Evolutionary conservation across 306 rosid genomes (phyloP).

Genomic region (Prunus salicina): DNA sequence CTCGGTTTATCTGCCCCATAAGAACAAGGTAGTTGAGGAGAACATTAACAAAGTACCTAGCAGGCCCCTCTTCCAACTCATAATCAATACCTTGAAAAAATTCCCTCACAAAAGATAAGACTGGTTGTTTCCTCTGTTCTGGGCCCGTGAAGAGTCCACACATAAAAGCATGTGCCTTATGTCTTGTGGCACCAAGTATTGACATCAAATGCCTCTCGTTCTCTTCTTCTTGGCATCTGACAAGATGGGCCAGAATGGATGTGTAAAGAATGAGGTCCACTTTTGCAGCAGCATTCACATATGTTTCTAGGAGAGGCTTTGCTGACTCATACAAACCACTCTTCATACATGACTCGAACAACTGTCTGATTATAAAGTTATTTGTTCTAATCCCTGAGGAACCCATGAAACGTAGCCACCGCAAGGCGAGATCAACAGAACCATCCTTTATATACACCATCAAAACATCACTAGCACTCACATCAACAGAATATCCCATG

Average conservation of each 20-base stretch:
- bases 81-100: conserved; percentile 87
- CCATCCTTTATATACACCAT: conserved; percentile 98
- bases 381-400: conserved; percentile 88
- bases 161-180: conserved; percentile 80
- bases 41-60: conserved; percentile 86
- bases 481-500: conserved; percentile 91
- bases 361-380: conserved; percentile 80
- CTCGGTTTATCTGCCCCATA: conserved; percentile 94
- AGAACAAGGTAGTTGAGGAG: conserved; percentile 93
- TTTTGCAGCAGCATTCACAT: conserved; percentile 80
- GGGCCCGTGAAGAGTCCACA: conserved; percentile 91
- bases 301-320: conserved; percentile 85
- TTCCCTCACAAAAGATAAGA: conserved; percentile 77
- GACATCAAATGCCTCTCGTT: conserved; percentile 92
- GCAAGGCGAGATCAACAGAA: conserved; percentile 80
- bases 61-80: conserved; percentile 92
- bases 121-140: conserved; percentile 80
- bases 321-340: conserved; percentile 75
- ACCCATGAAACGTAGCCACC: conserved; percentile 95
- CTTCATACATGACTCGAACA: conserved; percentile 95
- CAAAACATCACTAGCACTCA: conserved; percentile 85
- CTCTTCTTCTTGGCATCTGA: conserved; percentile 85
- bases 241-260: conserved; percentile 87
- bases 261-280: conserved; percentile 93
- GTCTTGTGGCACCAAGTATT: conserved; percentile 78